These are phyloP conservation scores for Neocucurbitaria cava DNA, from an alignment of 2,329 filamentous ascomycete species.

Conservation along the genomic window DNA sequence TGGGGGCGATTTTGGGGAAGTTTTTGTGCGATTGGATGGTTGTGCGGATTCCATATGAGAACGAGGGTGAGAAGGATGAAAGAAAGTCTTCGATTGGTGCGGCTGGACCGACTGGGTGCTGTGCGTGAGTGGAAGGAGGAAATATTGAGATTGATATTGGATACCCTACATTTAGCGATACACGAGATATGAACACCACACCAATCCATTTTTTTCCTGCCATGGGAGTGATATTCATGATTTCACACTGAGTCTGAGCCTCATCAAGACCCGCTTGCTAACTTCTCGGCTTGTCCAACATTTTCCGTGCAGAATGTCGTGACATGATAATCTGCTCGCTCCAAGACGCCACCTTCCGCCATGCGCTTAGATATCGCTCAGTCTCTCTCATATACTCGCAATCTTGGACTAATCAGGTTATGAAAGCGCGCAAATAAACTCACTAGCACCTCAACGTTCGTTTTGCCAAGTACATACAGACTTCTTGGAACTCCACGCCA, in stretches of 20 bases:
- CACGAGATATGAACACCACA: background rate
- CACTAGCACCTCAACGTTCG: background rate
- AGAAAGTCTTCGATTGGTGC: slow-evolving; percentile 26
- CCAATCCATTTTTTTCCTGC: slow-evolving; percentile 15
- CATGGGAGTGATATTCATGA: background rate
- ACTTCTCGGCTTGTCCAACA: slow-evolving; percentile 12
- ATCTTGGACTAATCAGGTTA: too few relatives aligned
- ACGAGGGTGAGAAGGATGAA: slow-evolving; percentile 33
- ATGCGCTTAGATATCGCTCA: too few relatives aligned
- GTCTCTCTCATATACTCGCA: too few relatives aligned
- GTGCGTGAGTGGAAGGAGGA: slow-evolving; percentile 18
- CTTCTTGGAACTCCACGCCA: background rate
- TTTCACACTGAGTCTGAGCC: too few relatives aligned
- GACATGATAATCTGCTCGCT: background rate
- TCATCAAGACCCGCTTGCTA: slow-evolving; percentile 25
- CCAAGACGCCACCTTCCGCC: too few relatives aligned
- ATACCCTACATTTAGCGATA: background rate
- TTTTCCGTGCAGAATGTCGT: background rate
- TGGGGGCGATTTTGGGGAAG: slow-evolving; percentile 75
- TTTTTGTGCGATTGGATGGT: slow-evolving; percentile 74
- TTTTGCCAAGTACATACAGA: background rate
- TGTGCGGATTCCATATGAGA: slow-evolving; percentile 35
- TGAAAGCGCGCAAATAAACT: background rate
- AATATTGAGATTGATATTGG: background rate
- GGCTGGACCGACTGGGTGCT: slow-evolving; percentile 40